phyloP scores from a whole-genome alignment of 2,329 filamentous ascomycete genomes.

The Phaeosphaeriaceae sp. region DNA sequence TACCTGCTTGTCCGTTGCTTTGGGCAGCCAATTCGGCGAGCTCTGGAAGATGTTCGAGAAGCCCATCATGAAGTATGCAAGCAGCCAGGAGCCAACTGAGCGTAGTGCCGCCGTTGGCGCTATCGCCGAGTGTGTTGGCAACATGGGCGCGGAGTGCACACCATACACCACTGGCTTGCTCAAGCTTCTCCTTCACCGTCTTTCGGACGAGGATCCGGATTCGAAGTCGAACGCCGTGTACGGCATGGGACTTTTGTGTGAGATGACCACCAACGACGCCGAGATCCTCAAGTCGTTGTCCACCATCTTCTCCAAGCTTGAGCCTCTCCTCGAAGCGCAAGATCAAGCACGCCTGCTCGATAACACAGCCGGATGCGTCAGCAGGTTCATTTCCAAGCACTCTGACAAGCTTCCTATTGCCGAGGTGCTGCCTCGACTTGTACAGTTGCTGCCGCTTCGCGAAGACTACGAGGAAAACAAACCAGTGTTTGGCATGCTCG shows the following conservation, averaged over 20 bases:
- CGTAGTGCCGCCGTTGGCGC: slow-evolving; percentile 89
- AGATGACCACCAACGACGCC: slow-evolving; percentile 76
- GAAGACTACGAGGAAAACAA: slow-evolving; percentile 98
- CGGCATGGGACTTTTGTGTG: slow-evolving; percentile 82
- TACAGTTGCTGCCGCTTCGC: slow-evolving; percentile 81
- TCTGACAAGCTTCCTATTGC: slow-evolving; percentile 80
- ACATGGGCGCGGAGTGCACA: slow-evolving; percentile 82
- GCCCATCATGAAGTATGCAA: slow-evolving; percentile 85
- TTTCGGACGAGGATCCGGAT: slow-evolving; percentile 88
- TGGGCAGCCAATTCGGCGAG: slow-evolving; percentile 82
- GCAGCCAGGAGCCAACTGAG: slow-evolving; percentile 84
- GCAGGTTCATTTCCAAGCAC: slow-evolving; percentile 89
- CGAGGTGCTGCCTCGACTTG: slow-evolving; percentile 81
- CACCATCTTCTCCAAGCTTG: slow-evolving; percentile 82
- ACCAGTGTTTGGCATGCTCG: slow-evolving; percentile 89
- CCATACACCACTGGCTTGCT: slow-evolving; percentile 79
- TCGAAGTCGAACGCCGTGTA: slow-evolving; percentile 96
- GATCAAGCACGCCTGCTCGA: slow-evolving; percentile 85
- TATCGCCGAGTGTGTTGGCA: slow-evolving; percentile 86
- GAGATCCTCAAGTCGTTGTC: slow-evolving; percentile 78
- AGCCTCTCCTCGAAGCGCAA: slow-evolving; percentile 79
- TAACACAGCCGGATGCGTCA: slow-evolving; percentile 90
- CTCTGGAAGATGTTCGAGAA: slow-evolving; percentile 97
- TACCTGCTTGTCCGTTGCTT: slow-evolving; percentile 80
- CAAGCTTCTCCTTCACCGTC: slow-evolving; percentile 81